Evolutionary conservation across 2,329 filamentous ascomycete species (phyloP).

Genomic region (Westerdykella sp.): DNA sequence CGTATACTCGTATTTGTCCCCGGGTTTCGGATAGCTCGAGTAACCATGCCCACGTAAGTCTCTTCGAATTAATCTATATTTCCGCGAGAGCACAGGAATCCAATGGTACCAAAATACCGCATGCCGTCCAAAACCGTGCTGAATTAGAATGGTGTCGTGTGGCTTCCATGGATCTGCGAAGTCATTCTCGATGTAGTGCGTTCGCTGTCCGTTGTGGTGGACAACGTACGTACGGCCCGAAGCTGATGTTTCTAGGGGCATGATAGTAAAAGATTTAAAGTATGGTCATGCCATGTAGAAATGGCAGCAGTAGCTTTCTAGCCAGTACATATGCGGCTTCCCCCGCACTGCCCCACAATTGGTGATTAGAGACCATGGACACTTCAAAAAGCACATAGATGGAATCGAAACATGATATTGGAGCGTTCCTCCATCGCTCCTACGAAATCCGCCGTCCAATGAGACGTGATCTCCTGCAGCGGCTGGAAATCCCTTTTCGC

Average conservation of each 20-base stretch:
- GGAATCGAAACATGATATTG: too few species aligned
- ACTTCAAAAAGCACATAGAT: too few species aligned
- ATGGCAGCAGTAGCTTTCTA: too few species aligned
- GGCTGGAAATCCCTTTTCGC: too few species aligned
- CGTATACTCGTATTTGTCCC: constrained; percentile 13
- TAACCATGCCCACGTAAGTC: constrained; percentile 32
- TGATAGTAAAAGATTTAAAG: not conserved
- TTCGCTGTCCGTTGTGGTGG: constrained; percentile 26
- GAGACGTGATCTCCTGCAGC: too few species aligned
- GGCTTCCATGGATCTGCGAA: constrained; percentile 31
- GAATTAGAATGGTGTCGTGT: constrained; percentile 31
- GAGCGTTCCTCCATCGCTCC: too few species aligned
- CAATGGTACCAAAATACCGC: constrained; percentile 34
- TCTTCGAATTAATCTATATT: constrained; percentile 30
- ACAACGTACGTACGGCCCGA: constrained; percentile 21
- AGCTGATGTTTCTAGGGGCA: constrained; percentile 18
- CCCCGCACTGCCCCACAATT: too few species aligned
- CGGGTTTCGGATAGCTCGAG: constrained; percentile 18
- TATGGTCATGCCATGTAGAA: too few species aligned
- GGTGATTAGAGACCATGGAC: too few species aligned
- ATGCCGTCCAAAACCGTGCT: constrained; percentile 35
- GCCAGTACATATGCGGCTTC: too few species aligned
- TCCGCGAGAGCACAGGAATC: constrained; percentile 26
- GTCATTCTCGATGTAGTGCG: constrained; percentile 24
- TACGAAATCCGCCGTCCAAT: too few species aligned